Evolutionary conservation across 2,329 filamentous ascomycete species (phyloP).

Genomic region (Paraphoma sp.): DNA sequence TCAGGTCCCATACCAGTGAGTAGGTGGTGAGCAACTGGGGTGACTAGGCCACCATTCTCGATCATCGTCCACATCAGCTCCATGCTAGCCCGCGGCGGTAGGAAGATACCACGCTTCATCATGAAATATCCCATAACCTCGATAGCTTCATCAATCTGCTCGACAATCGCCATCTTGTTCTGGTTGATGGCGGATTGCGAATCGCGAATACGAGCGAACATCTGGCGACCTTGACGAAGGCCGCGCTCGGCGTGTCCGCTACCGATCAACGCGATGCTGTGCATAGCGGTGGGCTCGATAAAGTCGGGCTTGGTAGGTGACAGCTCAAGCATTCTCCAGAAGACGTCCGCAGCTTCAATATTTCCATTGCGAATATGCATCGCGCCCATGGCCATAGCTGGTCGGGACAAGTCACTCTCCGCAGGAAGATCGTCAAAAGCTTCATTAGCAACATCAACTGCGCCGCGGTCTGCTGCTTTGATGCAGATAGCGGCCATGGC

Average conservation of each 20-base stretch:
- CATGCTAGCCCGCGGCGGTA: conserved; percentile 63
- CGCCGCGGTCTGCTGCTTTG: conserved; percentile 79
- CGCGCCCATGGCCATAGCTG: conserved; percentile 82
- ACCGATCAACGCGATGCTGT: conserved; percentile 83
- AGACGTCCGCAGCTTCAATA: conserved; percentile 75
- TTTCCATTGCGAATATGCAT: conserved; percentile 85
- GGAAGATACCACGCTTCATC: conserved; percentile 58
- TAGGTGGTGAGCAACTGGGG: conserved; percentile 65
- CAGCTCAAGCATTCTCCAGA: conserved; percentile 77
- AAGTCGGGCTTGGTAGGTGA: conserved; percentile 69
- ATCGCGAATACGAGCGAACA: conserved; percentile 84
- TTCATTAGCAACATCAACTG: conserved; percentile 70
- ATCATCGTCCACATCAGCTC: conserved; percentile 69
- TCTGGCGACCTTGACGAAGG: conserved; percentile 77
- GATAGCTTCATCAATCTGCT: conserved; percentile 86
- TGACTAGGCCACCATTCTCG: conserved; percentile 68
- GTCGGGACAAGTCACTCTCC: conserved; percentile 52
- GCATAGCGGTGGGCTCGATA: conserved; percentile 91
- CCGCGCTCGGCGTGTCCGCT: conserved; percentile 85
- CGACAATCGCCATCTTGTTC: conserved; percentile 64
- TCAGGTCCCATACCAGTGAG: conserved; percentile 67
- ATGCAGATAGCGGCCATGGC: conserved; percentile 77
- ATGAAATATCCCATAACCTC: conserved; percentile 70
- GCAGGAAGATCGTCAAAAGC: conserved; percentile 59
- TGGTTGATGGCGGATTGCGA: conserved; percentile 57